A percentile compares a stretch with the other conserved stretches of the same genome.
Evolutionary conservation across 495 filamentous ascomycete species (phyloP).

Genomic region (Penicillium goetzii): DNA sequence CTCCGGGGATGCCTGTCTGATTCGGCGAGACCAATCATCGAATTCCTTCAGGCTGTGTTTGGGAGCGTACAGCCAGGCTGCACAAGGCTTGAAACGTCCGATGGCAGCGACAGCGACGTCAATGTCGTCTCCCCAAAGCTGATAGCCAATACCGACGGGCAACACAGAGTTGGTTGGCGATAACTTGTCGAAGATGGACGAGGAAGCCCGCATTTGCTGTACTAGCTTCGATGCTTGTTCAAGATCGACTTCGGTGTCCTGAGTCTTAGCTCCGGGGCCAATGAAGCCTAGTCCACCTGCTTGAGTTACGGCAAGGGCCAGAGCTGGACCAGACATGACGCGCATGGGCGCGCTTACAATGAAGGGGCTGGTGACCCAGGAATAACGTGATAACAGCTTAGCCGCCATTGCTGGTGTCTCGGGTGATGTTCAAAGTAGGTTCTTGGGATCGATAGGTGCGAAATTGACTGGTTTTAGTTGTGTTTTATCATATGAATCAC

Average conservation of each 20-base stretch:
- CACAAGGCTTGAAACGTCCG: constrained; percentile 57
- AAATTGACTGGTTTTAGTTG: not conserved
- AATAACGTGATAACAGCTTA: constrained; percentile 50
- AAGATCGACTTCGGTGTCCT: constrained; percentile 38
- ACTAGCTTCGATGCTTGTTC: constrained; percentile 37
- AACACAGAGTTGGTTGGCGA: constrained; percentile 37
- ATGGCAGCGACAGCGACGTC: constrained; percentile 47
- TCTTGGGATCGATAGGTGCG: not conserved
- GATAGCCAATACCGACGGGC: constrained; percentile 67
- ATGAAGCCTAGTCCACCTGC: constrained; percentile 69
- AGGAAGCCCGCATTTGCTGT: constrained; percentile 15
- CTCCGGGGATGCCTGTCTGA: constrained; percentile 48
- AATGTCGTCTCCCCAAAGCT: constrained; percentile 58
- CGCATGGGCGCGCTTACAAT: constrained; percentile 75
- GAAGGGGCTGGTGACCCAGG: constrained; percentile 66
- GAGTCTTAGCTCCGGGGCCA: constrained; percentile 43
- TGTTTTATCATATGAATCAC: not conserved
- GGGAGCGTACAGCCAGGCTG: constrained; percentile 74
- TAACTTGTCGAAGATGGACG: constrained; percentile 15
- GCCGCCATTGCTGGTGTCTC: constrained; percentile 19
- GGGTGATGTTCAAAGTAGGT: not conserved
- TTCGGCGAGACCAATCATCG: constrained; percentile 55
- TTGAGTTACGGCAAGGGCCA: constrained; percentile 61
- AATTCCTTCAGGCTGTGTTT: constrained; percentile 48
- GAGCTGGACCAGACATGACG: constrained; percentile 61